Base-by-base conservation (phyloP, 345 rosid species). In the Bruguiera sexangula region DNA sequence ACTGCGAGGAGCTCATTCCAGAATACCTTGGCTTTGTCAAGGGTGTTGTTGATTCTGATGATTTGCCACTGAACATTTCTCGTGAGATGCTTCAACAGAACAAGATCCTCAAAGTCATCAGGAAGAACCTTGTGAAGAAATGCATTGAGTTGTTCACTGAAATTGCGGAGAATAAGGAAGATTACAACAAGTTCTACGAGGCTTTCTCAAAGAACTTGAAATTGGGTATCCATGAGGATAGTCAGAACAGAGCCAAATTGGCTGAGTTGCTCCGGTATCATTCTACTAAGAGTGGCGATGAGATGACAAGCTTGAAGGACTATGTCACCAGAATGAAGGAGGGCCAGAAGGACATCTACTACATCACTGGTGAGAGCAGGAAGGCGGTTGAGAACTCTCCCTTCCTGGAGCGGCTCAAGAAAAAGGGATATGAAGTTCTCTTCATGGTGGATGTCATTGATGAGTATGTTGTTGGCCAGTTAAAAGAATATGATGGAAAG, bases 251-350 rank as follows among this genome's bases (percentile, higher is more conserved):
- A 36, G 16, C 89, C 0, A 92, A 90, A 62, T 31, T 92, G 21
- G 98, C 96, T 11, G 98, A 92, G 18, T 70, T 90, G 26, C 93
- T 92, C 8, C 79, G 96, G 0, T 92, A 84, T 82, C 80, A 92
- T 75, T 92, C 98, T 0, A 92, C 98, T n/a, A 92, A 85, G 75
- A 90, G 96, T 1, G 90, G 95, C 2, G 96, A 92, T 0, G 98
- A 92, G 74, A 0, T 87, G 86, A 88, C 95, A 0, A 88, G 96
- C 75, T 79, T 92, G 75, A 92, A 92, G 73, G 98, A 92, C 31
- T 90, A 90, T 18, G 96, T 92, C 22, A 90, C 96, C 20, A 86
- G 95, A 77, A 92, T 92, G 98, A 92, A 88, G 75, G 96, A 92
- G 66, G 93, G 91, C 1, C 96, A 92, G 61, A 92, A 88, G 67